A percentile compares a stretch with the other conserved stretches of the same genome.
Conservation (phyloP, 768 basidiomycete species). For the Lactarius akahatsu region DNA sequence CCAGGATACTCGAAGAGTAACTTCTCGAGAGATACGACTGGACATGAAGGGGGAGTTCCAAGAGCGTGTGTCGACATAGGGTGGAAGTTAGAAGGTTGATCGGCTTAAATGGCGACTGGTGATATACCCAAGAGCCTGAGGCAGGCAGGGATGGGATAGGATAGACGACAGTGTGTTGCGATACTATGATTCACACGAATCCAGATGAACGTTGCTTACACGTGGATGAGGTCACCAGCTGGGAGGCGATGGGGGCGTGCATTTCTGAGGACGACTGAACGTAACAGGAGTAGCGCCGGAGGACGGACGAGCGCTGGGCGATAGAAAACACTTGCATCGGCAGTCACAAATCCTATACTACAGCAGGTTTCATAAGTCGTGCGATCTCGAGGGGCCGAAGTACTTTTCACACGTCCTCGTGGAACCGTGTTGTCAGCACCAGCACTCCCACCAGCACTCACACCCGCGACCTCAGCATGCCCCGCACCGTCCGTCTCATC, state of each 20-base stretch:
- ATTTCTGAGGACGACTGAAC: too few species aligned
- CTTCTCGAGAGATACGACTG: not conserved
- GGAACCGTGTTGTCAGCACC: constrained; percentile 20
- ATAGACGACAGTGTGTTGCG: not conserved
- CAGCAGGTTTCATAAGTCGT: not conserved
- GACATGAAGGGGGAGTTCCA: not conserved
- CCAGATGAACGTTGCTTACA: not conserved
- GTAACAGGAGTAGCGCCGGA: too few species aligned
- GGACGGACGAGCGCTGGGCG: too few species aligned
- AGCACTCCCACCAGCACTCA: not conserved
- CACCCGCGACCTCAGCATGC: constrained; percentile 20
- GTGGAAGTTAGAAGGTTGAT: not conserved
- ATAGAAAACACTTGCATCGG: too few species aligned
- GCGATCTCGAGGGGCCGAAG: not conserved
- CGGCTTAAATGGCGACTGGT: not conserved
- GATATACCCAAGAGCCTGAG: not conserved
- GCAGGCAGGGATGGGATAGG: not conserved
- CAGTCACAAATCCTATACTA: too few species aligned
- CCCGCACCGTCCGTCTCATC: constrained; percentile 30
- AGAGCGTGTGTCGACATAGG: constrained; percentile 1
- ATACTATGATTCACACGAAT: not conserved
- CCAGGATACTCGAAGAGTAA: constrained; percentile 41
- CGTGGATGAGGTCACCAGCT: not conserved
- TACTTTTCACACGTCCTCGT: constrained; percentile 3
- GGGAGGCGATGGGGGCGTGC: not conserved